Conservation (phyloP, 2,329 filamentous ascomycete species). For the Myotisia sp. region DNA sequence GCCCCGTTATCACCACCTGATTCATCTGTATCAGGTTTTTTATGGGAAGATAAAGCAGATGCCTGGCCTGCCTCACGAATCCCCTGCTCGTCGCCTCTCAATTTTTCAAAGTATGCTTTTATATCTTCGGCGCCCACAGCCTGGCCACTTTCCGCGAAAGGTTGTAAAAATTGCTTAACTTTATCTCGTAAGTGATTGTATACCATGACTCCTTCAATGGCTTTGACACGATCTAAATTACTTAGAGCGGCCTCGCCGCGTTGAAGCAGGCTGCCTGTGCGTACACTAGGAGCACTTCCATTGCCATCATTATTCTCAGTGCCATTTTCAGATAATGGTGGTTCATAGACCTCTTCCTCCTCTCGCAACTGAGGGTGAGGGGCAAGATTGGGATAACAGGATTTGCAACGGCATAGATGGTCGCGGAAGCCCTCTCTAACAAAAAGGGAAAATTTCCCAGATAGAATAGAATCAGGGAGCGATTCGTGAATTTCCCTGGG, state of each 20-base stretch:
- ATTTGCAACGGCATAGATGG: slow-evolving; percentile 63
- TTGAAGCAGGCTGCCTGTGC: slow-evolving; percentile 73
- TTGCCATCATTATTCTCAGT: slow-evolving; percentile 39
- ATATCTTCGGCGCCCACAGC: slow-evolving; percentile 90
- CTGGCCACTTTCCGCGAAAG: slow-evolving; percentile 81
- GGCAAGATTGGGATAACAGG: slow-evolving; percentile 62
- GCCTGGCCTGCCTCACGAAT: slow-evolving; percentile 22
- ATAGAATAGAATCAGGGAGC: slow-evolving; percentile 41
- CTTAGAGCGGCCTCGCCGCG: slow-evolving; percentile 83
- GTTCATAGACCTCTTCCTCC: slow-evolving; percentile 88
- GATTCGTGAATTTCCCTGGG: slow-evolving; percentile 46
- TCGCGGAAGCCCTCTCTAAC: slow-evolving; percentile 65
- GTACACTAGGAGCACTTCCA: slow-evolving; percentile 40
- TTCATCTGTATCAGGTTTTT: slow-evolving; percentile 17
- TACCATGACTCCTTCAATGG: slow-evolving; percentile 94
- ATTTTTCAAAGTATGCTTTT: slow-evolving; percentile 87
- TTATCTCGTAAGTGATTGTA: slow-evolving; percentile 95
- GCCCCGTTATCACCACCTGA: slow-evolving; percentile 18
- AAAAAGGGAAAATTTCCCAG: slow-evolving; percentile 63
- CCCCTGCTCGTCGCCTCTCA: slow-evolving; percentile 71
- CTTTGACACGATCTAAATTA: slow-evolving; percentile 80
- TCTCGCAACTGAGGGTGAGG: slow-evolving; percentile 71
- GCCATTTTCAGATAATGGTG: slow-evolving; percentile 59
- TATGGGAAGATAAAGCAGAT: slow-evolving; percentile 26
- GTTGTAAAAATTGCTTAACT: slow-evolving; percentile 84